These are phyloP conservation scores for Saturnispora ahearnii DNA, from an alignment of 805 yeast species.

Conservation along the genomic window DNA sequence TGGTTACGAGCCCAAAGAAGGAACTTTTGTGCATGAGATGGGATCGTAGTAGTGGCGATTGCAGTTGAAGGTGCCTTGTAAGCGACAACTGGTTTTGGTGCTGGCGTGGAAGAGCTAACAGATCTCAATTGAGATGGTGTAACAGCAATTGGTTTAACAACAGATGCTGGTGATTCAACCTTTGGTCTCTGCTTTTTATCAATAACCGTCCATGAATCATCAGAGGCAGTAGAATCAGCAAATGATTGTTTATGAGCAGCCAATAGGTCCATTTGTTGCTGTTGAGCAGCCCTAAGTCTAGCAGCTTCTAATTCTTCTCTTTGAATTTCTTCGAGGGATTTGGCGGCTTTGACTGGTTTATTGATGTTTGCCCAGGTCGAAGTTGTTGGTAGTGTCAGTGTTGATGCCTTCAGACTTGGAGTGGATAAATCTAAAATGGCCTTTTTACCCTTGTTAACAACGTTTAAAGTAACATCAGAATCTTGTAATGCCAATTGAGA, in stretches of 20 bases:
- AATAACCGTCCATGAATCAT: conserved; percentile 31
- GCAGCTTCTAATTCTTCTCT: conserved; percentile 38
- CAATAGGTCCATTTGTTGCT: conserved; percentile 16
- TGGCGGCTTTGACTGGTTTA: conserved; percentile 26
- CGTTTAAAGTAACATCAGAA: conserved; percentile 1
- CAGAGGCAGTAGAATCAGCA: conserved; percentile 18
- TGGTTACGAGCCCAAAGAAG: conserved; percentile 64
- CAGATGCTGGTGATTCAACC: conserved; percentile 14
- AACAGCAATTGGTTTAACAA: conserved; percentile 12
- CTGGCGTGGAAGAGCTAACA: conserved; percentile 26
- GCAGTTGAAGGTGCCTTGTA: conserved; percentile 6
- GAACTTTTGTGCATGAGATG: conserved; percentile 45
- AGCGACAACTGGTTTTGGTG: conserved; percentile 6
- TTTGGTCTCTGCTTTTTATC: conserved; percentile 30
- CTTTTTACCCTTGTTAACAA: conserved; percentile 5
- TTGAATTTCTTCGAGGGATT: conserved; percentile 54
- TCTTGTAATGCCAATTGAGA: conserved; percentile 17
- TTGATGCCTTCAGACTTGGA: conserved; percentile 6
- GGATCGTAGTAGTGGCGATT: conserved; percentile 19
- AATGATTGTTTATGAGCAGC: conserved; percentile 19
- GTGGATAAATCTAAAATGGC: conserved; percentile 3
- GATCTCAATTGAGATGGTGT: conserved; percentile 31
- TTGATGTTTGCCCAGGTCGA: conserved; percentile 33
- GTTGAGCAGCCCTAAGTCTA: conserved; percentile 21
- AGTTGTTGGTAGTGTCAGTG: conserved; percentile 30